Evolutionary conservation across 768 basidiomycete genomes (phyloP).

Genomic region (Lentinula boryana): DNA sequence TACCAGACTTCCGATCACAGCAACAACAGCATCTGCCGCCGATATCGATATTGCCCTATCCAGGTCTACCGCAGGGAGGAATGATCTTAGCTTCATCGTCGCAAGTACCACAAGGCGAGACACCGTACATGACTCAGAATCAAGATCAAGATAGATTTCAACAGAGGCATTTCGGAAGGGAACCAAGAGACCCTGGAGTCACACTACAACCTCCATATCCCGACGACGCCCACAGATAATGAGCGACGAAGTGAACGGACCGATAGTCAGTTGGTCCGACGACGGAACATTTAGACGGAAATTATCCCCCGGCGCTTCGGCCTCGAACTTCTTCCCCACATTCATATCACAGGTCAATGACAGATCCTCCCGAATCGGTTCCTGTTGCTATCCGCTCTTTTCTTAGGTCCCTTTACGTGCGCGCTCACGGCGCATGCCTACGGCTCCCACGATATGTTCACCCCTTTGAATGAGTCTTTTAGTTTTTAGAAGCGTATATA

Average conservation of each 20-base stretch:
- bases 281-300: constrained; percentile 2
- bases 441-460: constrained; percentile 35
- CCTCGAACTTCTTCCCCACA: constrained; percentile 27
- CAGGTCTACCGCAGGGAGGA: not conserved
- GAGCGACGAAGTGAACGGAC: not conserved
- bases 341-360: constrained; percentile 33
- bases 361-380: constrained; percentile 37
- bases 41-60: constrained; percentile 1
- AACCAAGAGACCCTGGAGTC: not conserved
- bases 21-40: constrained; percentile 19
- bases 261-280: not conserved
- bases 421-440: constrained; percentile 43
- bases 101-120: not conserved
- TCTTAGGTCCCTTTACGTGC: constrained; percentile 34
- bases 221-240: not conserved
- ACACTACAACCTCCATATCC: not conserved
- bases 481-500: not conserved
- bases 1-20: constrained; percentile 25
- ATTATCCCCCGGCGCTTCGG: not conserved
- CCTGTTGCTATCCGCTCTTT: constrained; percentile 46
- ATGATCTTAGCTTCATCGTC: not conserved
- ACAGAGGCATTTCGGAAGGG: not conserved
- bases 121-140: not conserved
- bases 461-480: not conserved
- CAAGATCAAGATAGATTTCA: not conserved